Base-by-base conservation (phyloP, 768 basidiomycete species). In the Boletellus ananas region DNA sequence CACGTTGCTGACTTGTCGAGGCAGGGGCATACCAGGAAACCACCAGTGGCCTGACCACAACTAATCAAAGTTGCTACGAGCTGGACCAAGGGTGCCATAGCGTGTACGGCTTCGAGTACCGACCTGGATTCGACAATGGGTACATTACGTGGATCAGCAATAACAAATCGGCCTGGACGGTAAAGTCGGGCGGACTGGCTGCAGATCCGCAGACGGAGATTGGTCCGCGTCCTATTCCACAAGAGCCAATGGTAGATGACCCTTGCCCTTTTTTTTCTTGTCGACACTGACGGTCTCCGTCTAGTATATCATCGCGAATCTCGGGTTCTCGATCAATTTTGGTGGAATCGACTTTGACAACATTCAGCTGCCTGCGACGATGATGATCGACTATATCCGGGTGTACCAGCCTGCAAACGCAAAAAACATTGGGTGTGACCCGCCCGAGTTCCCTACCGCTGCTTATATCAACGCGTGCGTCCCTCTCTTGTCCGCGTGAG, bases 351-450 rank as follows among this genome's bases (percentile, higher is more conserved):
- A 90, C 56, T 74, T 81, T 46, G 71, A 72, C 6, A 58, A 79
- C 34, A 61, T 89, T 25, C 65, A 67, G 17, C 75, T 85, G 59
- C 81, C 81, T 5, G 65, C 78, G 9, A 74, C 71, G 23, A 84
- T 94, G 86, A 72, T 72, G 47, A 70, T 94, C 43, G 93, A 95
- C 61, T 94, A 83, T 51, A 81, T 94, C 49, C 80, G 93, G 2
- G 87, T 95, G 12, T 87, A 85, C 58, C 85, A 86, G 57, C 70
- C 71, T 21, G 65, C 72, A 45, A 65, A 70, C 49, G 57, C 64
- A 10, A 67, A 72, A 55, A 83, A 83, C 54, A 69, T 81, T 34
- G 81, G 84, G 13, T 85, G 83, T 56, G 87, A 92, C 59, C 90
- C 92, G 5, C 58, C 67, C 10, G 76, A 79, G 13, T 84, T 78